Base-by-base conservation (phyloP, 2,329 filamentous ascomycete species). In the Venturia effusa region DNA sequence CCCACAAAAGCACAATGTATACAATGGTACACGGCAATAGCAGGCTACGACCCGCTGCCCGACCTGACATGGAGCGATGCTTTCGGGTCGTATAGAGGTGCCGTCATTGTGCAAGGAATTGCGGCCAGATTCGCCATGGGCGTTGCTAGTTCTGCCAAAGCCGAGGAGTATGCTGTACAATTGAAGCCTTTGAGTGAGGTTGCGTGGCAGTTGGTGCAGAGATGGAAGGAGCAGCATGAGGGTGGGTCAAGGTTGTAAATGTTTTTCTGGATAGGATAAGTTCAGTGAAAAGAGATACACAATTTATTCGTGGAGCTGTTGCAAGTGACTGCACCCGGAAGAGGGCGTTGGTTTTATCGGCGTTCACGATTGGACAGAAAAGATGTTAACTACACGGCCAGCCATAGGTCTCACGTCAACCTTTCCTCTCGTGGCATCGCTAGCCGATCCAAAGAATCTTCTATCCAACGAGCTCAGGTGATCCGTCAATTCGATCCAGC, bases 121-220 rank as follows among this genome's bases (percentile, higher is more conserved):
- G 92, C 92, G 60, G 94, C 94, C 61, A 80, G 94, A 67, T 89
- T 89, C 74, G 94, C 94, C 32, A 78, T 83, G 59, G 80, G 93
- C 60, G 93, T 97, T 81, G 94, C 94, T 43, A 96, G 92, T 76
- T 96, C 91, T 74, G 88, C 85, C 65, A 84, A 88, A 73, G 94
- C 94, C 7, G 83, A 81, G 69, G 81, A 86, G 51, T 90, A 96
- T 75, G 91, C 82, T 1, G 78, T 78, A 64, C 83, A 84, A 73
- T 86, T 70, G 76, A 81, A 79, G 57, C 86, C 89, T 27, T 84
- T 93, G 79, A 92, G 88, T 0, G 81, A 90, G 74, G 81, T 88
- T 69, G 90, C 91, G 6, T 97, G 92, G 90, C 79, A 82, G 65
- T 76, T 91, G 69, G 87, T 92, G 65, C 74, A 82, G 70, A 75